Conservation (phyloP, 2,329 filamentous ascomycete species). For the Botrytis elliptica region DNA sequence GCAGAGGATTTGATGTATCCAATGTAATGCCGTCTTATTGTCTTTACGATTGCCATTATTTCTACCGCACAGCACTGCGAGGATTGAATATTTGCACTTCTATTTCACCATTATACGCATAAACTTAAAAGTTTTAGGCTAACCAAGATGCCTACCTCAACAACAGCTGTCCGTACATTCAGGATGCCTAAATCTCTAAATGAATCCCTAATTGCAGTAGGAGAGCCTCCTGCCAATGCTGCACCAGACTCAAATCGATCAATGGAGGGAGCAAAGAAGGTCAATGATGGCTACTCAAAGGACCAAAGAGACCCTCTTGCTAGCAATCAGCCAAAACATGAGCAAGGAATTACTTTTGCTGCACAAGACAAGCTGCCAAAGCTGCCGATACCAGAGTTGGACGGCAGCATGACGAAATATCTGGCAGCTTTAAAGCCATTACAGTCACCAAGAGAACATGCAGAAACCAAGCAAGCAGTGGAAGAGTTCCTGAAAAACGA, state of each 20-base stretch:
- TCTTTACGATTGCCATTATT: constrained; percentile 87
- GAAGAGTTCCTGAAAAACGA: constrained; percentile 79
- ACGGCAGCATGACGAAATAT: constrained; percentile 75
- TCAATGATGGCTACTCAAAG: constrained; percentile 47
- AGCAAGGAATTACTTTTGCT: constrained; percentile 78
- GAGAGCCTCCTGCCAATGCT: constrained; percentile 24
- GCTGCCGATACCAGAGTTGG: constrained; percentile 87
- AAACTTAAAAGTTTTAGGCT: constrained; percentile 43
- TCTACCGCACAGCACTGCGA: constrained; percentile 86
- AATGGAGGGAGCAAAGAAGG: constrained; percentile 53
- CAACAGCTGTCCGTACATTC: constrained; percentile 68
- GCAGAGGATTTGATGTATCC: constrained; percentile 15
- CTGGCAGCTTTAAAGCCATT: constrained; percentile 76
- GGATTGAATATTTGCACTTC: constrained; percentile 78
- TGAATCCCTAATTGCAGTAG: constrained; percentile 58
- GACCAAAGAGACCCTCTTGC: constrained; percentile 49
- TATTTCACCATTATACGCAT: constrained; percentile 74
- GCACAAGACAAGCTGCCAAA: constrained; percentile 86
- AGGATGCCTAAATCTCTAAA: constrained; percentile 70
- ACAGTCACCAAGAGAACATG: constrained; percentile 76
- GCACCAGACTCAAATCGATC: constrained; percentile 41
- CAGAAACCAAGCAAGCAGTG: constrained; percentile 76
- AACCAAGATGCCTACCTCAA: constrained; percentile 57
- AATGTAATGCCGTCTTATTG: constrained; percentile 72
- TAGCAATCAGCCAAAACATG: constrained; percentile 48